Evolutionary conservation across 1,284 basidiomycete genomes (phyloP), one percentile per base, ranked within the genome.

Genomic region (Polyporus tsugae): DNA sequence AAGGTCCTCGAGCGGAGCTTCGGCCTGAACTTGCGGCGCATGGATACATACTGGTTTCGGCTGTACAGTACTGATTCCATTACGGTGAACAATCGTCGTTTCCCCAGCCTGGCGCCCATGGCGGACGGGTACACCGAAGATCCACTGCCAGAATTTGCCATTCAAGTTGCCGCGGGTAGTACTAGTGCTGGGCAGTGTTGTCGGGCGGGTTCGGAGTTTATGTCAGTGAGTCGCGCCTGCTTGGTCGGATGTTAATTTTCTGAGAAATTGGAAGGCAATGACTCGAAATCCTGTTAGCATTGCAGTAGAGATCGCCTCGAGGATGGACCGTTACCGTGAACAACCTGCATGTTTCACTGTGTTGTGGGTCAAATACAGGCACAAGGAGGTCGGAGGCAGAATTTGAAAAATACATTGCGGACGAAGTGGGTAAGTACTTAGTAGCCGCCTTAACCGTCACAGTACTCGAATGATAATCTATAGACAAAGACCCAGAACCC

Each of bases 1-100:
- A 29, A 25, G 38, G 38, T 60, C 36, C 38, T 60, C 58, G 13
- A 25, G 58, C 58, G 38, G 58, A 60, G 58, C 58, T 25, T 60
- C n/a, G 29, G 22, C 38, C 19, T 39, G n/a, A 25, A 38, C 38
- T 41, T n/a, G 36, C n/a, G 38, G 35, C n/a, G 38, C 35, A n/a
- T 22, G n/a, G 22, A 58, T 38, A 29, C 29, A 29, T 29, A 29
- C 52, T 35, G 52, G 33, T 55, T 55, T 35, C 13, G 33, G 52
- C 7, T 15, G 33, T 9, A n/a, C n/a, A n/a, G n/a, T n/a, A 55
- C 52, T 17, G 29, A 35, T 35, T 17, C 52, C 29, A 13, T 33
- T 4, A 55, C 52, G 13, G 29, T 55, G 17, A 35, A 55, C 52
- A 29, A 55, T 55, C 52, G 52, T 55, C 52, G 52, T 55, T 35